Evolutionary conservation across 768 basidiomycete genomes (phyloP).

Genomic region (Roridomyces roridus): DNA sequence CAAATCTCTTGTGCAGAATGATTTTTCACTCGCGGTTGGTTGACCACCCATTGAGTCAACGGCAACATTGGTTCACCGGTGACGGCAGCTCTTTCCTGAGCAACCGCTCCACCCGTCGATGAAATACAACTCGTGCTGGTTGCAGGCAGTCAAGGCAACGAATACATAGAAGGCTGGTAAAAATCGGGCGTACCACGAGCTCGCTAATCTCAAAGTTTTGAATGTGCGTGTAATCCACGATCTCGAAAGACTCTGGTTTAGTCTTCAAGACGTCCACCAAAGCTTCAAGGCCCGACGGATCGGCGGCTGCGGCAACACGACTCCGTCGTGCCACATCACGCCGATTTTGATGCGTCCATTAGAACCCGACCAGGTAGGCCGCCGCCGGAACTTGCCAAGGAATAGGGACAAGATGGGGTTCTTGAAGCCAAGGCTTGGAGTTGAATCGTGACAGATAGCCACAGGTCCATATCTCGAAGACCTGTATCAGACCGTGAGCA

Average conservation of each 20-base stretch:
- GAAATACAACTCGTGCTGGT: constrained; percentile 45
- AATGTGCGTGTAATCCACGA: constrained; percentile 42
- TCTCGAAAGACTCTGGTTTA: constrained; percentile 36
- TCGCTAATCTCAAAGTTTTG: constrained; percentile 39
- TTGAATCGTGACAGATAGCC: constrained; percentile 37
- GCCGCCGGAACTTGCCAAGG: constrained; percentile 21
- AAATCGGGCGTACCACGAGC: constrained; percentile 35
- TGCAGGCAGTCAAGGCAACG: neutral
- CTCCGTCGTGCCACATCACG: constrained; percentile 43
- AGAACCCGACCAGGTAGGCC: too few species aligned
- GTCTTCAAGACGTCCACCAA: constrained; percentile 41
- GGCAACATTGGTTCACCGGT: constrained; percentile 42
- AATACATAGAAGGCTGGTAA: neutral
- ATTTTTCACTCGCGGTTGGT: constrained; percentile 30
- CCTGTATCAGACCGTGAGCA: too few species aligned
- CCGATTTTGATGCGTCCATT: constrained; percentile 36
- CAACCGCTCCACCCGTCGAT: constrained; percentile 41
- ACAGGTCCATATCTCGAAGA: constrained; percentile 38
- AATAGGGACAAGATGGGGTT: constrained; percentile 41
- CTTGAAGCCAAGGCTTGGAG: constrained; percentile 46
- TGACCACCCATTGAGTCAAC: constrained; percentile 42
- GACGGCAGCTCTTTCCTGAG: constrained; percentile 29
- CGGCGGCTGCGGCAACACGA: constrained; percentile 48
- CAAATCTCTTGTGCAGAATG: constrained; percentile 32
- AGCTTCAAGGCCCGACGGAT: constrained; percentile 45